Conservation (phyloP, 352 stramenopile genomes). For the Aphanomyces astaci region DNA sequence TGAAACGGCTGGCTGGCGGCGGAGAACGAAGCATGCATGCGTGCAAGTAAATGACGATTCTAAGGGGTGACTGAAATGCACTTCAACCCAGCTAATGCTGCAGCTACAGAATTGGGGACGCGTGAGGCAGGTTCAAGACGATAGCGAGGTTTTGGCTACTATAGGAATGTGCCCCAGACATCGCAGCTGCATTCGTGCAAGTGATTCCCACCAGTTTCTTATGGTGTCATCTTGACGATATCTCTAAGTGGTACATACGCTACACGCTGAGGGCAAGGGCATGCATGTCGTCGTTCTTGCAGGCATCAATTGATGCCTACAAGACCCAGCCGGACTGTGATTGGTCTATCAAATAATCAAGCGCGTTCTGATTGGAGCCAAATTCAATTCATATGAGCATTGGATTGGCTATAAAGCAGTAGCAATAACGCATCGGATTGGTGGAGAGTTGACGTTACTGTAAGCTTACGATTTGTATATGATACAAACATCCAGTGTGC, state of each 20-base stretch:
- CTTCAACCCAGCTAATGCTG: no score
- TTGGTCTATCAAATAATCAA: background rate
- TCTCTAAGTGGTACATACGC: no score
- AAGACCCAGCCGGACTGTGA: background rate
- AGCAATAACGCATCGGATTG: background rate
- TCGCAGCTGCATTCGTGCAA: no score
- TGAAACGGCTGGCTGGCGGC: background rate
- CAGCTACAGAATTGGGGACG: no score
- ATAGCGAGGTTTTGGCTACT: no score
- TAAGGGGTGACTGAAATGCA: no score
- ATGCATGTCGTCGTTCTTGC: background rate
- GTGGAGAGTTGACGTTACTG: background rate
- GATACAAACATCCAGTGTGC: background rate
- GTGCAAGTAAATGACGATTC: no score
- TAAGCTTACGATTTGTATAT: background rate
- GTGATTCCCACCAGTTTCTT: no score
- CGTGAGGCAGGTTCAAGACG: no score
- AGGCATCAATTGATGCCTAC: background rate
- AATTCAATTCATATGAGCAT: background rate
- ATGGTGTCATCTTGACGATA: no score
- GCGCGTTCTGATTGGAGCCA: background rate
- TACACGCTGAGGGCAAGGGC: no score
- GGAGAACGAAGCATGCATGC: background rate
- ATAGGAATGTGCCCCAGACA: no score
- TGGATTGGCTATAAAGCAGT: background rate